A percentile compares a stretch with the other conserved stretches of the same genome.
Evolutionary conservation across 371 early-diverging fungal species (phyloP).

Genomic region (Funneliformis caledonium): DNA sequence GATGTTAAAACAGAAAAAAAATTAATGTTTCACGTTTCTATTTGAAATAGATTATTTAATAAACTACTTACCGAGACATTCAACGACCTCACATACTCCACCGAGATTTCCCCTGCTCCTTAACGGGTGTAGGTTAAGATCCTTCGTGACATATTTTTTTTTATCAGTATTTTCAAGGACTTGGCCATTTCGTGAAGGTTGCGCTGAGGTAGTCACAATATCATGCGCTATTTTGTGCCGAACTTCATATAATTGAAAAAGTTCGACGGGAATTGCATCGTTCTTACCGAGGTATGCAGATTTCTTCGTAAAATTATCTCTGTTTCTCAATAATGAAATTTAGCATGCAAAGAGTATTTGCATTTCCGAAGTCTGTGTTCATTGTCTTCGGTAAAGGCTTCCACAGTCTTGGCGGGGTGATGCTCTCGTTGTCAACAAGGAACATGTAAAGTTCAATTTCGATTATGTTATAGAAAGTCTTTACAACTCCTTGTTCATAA

Average conservation of each 20-base stretch:
- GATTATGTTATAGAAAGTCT: neutral
- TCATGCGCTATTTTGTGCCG: neutral
- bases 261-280: neutral
- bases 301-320: neutral
- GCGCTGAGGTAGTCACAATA: no score
- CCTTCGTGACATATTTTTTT: no score
- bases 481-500: neutral
- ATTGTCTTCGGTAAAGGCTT: neutral
- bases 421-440: neutral
- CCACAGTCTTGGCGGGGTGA: neutral
- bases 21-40: neutral
- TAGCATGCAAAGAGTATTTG: neutral
- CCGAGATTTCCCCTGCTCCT: no score
- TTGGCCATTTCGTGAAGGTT: no score
- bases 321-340: neutral
- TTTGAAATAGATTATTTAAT: neutral
- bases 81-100: neutral
- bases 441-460: neutral
- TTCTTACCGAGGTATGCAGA: neutral
- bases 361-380: neutral
- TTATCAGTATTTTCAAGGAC: no score
- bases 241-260: slow-evolving; percentile 31
- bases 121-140: no score
- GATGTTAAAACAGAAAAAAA: neutral
- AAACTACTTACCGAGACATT: slow-evolving; percentile 2